A percentile compares a stretch with the other conserved stretches of the same genome.
Evolutionary conservation across 805 yeast genomes (phyloP).

Genomic region (Saccharomycopsis synnaedendra): DNA sequence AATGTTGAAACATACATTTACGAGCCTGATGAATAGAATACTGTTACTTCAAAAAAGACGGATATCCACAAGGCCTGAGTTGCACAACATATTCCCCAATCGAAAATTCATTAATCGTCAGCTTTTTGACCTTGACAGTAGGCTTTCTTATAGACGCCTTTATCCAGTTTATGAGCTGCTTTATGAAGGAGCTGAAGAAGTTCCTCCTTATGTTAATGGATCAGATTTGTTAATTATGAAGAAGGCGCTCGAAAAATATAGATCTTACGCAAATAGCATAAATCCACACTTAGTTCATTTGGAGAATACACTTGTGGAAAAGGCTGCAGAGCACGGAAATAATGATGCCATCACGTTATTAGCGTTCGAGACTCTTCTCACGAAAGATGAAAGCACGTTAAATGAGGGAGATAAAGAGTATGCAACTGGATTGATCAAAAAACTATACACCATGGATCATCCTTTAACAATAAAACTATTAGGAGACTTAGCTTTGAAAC

Average conservation of each 20-base stretch:
- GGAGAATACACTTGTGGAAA: slow-evolving; percentile 67
- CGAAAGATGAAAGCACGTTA: slow-evolving; percentile 21
- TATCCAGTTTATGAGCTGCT: slow-evolving; percentile 41
- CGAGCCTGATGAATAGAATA: too few relatives aligned
- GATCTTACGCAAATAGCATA: slow-evolving; percentile 48
- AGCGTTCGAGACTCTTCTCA: slow-evolving; percentile 51
- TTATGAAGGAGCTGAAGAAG: slow-evolving; percentile 33
- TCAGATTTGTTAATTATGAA: slow-evolving; percentile 60
- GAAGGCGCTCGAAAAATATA: slow-evolving; percentile 47
- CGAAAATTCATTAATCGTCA: slow-evolving; percentile 44
- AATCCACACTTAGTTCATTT: slow-evolving; percentile 45
- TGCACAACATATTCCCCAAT: slow-evolving; percentile 37
- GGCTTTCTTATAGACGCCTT: slow-evolving; percentile 40
- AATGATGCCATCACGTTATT: slow-evolving; percentile 69
- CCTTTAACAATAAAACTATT: slow-evolving; percentile 68
- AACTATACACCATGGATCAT: slow-evolving; percentile 48
- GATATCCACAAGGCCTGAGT: not conserved
- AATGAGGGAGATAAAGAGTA: slow-evolving; percentile 43
- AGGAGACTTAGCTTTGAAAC: slow-evolving; percentile 60
- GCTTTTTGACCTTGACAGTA: slow-evolving; percentile 56
- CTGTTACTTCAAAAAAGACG: too few relatives aligned
- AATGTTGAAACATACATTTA: not conserved
- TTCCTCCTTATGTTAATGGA: slow-evolving; percentile 40
- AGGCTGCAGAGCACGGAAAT: slow-evolving; percentile 75
- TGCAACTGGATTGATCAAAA: slow-evolving; percentile 50